Percentiles rank a stretch among this genome's conserved stretches.
Evolutionary conservation across 306 rosid species (phyloP).

Genomic region (Prunus mume): DNA sequence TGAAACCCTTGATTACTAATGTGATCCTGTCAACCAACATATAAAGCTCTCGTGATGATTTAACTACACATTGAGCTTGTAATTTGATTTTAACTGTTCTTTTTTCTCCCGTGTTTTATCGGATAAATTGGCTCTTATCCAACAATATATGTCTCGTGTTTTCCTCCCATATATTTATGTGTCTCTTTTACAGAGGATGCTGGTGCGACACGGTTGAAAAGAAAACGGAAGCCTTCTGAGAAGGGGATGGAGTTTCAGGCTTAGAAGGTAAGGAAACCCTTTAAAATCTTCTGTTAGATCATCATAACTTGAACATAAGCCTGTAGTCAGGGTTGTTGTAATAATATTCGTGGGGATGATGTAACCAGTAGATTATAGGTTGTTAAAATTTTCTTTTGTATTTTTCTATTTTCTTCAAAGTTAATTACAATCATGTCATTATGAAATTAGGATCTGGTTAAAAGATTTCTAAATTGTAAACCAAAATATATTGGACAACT

Average conservation of each 20-base stretch:
- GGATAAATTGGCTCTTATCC: conserved; percentile 10
- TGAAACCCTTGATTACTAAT: neutral
- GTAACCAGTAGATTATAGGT: conserved; percentile 12
- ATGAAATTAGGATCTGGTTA: neutral
- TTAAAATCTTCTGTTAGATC: conserved; percentile 47
- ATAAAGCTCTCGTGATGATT: neutral
- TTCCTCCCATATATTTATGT: neutral
- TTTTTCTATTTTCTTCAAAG: neutral
- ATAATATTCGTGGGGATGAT: conserved; percentile 48
- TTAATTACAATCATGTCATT: neutral
- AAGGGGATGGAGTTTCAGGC: conserved; percentile 86
- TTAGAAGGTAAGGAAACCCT: conserved; percentile 62
- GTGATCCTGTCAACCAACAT: neutral
- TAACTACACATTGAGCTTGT: neutral
- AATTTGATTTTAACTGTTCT: neutral
- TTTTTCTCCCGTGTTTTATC: neutral
- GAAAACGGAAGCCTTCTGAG: conserved; percentile 85
- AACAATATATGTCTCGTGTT: neutral
- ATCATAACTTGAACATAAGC: conserved; percentile 42
- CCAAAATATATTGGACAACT: neutral
- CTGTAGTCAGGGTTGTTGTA: conserved; percentile 40
- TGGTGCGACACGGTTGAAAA: conserved; percentile 53
- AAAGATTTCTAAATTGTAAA: neutral
- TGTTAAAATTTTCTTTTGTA: neutral
- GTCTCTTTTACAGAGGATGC: conserved; percentile 51